phyloP scores from a whole-genome alignment of 2,329 filamentous ascomycete species.

The Fusarium sp. region DNA sequence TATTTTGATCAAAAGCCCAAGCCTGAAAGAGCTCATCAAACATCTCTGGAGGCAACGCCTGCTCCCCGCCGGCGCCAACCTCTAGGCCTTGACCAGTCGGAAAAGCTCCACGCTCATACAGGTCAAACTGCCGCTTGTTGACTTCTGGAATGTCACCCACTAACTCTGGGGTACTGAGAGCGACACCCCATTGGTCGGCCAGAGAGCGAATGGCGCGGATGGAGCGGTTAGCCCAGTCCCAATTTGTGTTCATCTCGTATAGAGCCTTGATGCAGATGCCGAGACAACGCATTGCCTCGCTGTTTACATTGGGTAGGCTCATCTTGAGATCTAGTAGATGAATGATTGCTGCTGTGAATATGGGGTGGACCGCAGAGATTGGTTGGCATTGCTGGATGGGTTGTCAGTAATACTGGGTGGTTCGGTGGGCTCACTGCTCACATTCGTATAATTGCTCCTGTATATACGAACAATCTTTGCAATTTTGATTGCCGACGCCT shows the following conservation, averaged over 20 bases:
- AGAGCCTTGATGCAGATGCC: constrained; percentile 23
- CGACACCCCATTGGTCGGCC: constrained; percentile 25
- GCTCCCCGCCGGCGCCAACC: background rate
- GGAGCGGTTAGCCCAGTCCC: constrained; percentile 32
- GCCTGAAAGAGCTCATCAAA: constrained; percentile 32
- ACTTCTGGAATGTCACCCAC: constrained; percentile 23
- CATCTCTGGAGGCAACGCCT: constrained; percentile 7
- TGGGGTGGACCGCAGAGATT: constrained; percentile 29
- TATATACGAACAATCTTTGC: constrained; percentile 29
- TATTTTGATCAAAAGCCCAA: constrained; percentile 31
- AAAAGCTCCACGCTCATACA: constrained; percentile 23
- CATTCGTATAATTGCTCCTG: constrained; percentile 28
- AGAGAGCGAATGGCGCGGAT: constrained; percentile 29
- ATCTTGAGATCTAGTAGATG: constrained; percentile 29
- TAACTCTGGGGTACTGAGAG: constrained; percentile 21
- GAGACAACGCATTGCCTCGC: constrained; percentile 25
- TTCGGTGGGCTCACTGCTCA: too few relatives aligned
- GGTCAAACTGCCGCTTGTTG: constrained; percentile 19
- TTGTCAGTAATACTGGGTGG: too few relatives aligned
- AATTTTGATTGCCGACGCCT: constrained; percentile 20
- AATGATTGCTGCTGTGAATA: constrained; percentile 32
- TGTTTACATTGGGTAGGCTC: background rate
- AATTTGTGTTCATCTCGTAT: constrained; percentile 33
- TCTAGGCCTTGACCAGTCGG: background rate
- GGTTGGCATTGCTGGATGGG: constrained; percentile 22